Percentiles rank a stretch among this genome's conserved stretches.
Conservation (phyloP, 805 yeast genomes). For the Barnettozyma wickerhamii region DNA sequence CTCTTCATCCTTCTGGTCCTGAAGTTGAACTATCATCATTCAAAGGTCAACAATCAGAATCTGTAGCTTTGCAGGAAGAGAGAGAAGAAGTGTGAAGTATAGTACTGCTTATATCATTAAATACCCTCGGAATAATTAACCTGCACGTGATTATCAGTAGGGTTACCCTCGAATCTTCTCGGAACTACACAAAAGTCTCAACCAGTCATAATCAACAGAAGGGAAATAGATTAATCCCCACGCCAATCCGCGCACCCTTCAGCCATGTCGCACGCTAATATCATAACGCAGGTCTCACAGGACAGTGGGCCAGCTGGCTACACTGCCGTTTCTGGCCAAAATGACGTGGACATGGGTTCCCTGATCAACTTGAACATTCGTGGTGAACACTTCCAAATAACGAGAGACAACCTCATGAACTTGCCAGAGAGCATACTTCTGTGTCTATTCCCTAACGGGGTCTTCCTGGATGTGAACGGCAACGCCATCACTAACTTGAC, state of each 20-base stretch:
- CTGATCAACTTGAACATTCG: conserved; percentile 74
- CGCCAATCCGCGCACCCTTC: too few species aligned
- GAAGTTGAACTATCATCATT: not conserved
- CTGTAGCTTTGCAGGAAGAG: too few species aligned
- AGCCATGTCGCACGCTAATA: conserved; percentile 28
- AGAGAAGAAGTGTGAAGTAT: too few species aligned
- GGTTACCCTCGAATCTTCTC: too few species aligned
- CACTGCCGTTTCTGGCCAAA: conserved; percentile 18
- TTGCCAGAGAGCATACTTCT: conserved; percentile 86
- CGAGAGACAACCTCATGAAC: conserved; percentile 86
- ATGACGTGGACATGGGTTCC: conserved; percentile 44
- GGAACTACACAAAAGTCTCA: too few species aligned
- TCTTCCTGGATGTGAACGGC: conserved; percentile 72
- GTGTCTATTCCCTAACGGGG: conserved; percentile 88
- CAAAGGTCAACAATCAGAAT: too few species aligned
- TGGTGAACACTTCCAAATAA: conserved; percentile 67
- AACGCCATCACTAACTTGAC: conserved; percentile 75
- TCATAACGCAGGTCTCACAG: conserved; percentile 70
- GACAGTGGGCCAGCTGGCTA: conserved; percentile 24
- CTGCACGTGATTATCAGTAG: too few species aligned
- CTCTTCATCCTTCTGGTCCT: not conserved
- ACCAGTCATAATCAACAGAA: too few species aligned
- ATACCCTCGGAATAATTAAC: too few species aligned
- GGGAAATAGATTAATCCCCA: too few species aligned
- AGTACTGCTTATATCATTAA: too few species aligned